These are phyloP conservation scores for Entomortierella beljakovae DNA, from an alignment of 192 early-diverging fungal species.

Conservation along the genomic window DNA sequence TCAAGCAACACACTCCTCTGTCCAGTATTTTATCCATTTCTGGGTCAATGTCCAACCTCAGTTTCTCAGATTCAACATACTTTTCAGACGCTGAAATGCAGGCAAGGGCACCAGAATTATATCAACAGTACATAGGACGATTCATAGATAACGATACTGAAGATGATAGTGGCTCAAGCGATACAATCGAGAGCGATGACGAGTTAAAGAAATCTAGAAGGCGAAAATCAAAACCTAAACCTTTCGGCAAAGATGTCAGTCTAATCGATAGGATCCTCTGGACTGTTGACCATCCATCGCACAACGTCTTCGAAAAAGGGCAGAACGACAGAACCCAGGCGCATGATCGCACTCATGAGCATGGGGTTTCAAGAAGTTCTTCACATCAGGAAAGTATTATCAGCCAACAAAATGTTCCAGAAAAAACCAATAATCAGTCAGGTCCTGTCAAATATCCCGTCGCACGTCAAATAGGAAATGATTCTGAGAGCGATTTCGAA, in stretches of 20 bases:
- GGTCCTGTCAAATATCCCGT: background rate
- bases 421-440: background rate
- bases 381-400: background rate
- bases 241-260: constrained; percentile 36
- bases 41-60: constrained; percentile 49
- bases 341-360: background rate
- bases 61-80: constrained; percentile 50
- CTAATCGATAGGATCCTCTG: constrained; percentile 43
- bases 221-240: constrained; percentile 2
- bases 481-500: constrained; percentile 20
- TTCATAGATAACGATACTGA: constrained; percentile 46
- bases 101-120: constrained; percentile 36
- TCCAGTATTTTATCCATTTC: constrained; percentile 44
- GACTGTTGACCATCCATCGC: constrained; percentile 38
- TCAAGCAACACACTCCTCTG: constrained; percentile 21
- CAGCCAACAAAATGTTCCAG: background rate
- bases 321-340: constrained; percentile 14
- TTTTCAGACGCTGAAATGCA: constrained; percentile 54
- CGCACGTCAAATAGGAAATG: background rate
- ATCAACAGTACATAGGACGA: constrained; percentile 50
- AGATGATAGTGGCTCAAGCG: background rate
- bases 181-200: constrained; percentile 1
- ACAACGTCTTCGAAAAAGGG: constrained; percentile 5
- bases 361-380: too few species aligned
- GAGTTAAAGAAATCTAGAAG: background rate